Evolutionary conservation across 1,284 basidiomycete genomes (phyloP), one percentile per base, ranked within the genome.

Genomic region (Coniferiporia sulphurascens): DNA sequence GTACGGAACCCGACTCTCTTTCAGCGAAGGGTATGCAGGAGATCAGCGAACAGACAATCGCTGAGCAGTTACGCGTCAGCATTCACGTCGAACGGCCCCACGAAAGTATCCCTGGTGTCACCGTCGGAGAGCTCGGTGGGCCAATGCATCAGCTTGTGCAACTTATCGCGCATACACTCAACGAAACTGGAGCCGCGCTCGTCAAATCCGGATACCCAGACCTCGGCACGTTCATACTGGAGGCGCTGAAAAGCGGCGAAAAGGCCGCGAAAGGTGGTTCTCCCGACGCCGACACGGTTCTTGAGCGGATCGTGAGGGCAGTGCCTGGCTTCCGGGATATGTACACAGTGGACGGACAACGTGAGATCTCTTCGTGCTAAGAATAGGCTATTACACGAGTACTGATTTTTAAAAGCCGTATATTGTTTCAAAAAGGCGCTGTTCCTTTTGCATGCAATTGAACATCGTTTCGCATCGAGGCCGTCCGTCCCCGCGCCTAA

Each of bases 351-450:
- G 71, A 87, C 46, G 82, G 77, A 32, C 73, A 80, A 70, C 79
- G 89, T 90, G 67, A 69, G 85, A 41, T 10, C 38, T 8, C 9
- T 41, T 15, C 27, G 27, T 27, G 27, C 2, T 5, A 27, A 27
- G 5, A 5, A 27, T 27, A 27, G 27, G 9, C 15, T 8, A 41
- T 41, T 41, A 3, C 1, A 10, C 38, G 15, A 8, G 7, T 8
- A 41, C 55, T 44, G 21, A 12, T 12, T 53, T 52, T 44, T 45
- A 36, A 52, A 64, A 91, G 89, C 82, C 7, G 80, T 94, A 9
- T 94, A 91, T 71, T 82, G 91, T 68, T 91, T 93, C 78, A 95
- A 94, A 72, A 94, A 95, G 68, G 92, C 90, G 1, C 76, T 95
- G 34, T 91, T 93, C 71, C 80, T 95, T 45, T 75, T 94, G 46